Evolutionary conservation across 768 basidiomycete species (phyloP).

Genomic region (Suillus alpinus): DNA sequence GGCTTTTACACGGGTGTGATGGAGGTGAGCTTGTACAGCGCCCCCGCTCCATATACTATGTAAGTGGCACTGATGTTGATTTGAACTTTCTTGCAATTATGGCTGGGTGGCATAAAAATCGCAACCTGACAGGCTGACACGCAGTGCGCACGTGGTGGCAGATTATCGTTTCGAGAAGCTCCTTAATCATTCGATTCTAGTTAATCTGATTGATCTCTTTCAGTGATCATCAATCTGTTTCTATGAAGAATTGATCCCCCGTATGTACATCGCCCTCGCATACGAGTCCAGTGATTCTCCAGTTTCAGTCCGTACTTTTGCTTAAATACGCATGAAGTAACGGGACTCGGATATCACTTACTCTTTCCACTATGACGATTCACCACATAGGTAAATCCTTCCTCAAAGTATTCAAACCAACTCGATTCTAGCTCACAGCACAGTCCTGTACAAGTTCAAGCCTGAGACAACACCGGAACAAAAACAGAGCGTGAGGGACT

Average conservation of each 20-base stretch:
- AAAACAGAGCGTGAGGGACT: slow-evolving; percentile 2
- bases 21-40: not conserved
- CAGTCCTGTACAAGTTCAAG: slow-evolving; percentile 24
- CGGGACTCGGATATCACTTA: not conserved
- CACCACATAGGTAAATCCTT: slow-evolving; percentile 18
- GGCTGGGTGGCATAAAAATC: not conserved
- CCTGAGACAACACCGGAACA: slow-evolving; percentile 10
- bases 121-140: not conserved
- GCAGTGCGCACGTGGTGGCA: not conserved
- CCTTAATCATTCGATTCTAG: not conserved
- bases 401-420: not conserved
- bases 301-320: not conserved
- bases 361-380: slow-evolving; percentile 1
- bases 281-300: not conserved
- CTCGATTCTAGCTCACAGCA: not conserved
- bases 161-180: not conserved
- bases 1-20: not conserved
- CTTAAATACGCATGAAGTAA: not conserved
- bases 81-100: not conserved
- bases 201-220: too few relatives aligned
- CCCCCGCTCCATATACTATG: not conserved
- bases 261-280: not conserved
- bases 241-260: not conserved
- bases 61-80: not conserved
- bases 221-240: not conserved